A percentile compares a stretch with the other conserved stretches of the same genome.
Evolutionary conservation across 345 rosid species (phyloP).

Genomic region (Dipteronia sinensis): DNA sequence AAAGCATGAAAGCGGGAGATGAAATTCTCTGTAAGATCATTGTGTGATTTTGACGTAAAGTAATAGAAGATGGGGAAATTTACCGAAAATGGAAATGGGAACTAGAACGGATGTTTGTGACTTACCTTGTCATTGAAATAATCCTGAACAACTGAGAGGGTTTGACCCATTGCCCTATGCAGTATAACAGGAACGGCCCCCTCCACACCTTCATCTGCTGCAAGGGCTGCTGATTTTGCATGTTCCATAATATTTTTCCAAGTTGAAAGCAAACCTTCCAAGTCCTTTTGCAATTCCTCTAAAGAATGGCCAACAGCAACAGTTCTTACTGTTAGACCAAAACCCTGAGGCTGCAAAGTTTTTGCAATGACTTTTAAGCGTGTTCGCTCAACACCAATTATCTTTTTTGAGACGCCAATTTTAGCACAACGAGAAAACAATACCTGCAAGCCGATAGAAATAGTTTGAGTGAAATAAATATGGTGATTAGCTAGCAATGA

Average conservation of each 20-base stretch:
- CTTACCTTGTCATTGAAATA: constrained; percentile 80
- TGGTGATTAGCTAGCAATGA: not conserved
- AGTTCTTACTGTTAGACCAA: constrained; percentile 89
- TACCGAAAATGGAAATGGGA: constrained; percentile 7
- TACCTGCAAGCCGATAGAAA: constrained; percentile 49
- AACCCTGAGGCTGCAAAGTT: constrained; percentile 86
- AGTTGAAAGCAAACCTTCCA: constrained; percentile 78
- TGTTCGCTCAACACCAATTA: constrained; percentile 78
- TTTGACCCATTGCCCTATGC: constrained; percentile 97
- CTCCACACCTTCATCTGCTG: constrained; percentile 94
- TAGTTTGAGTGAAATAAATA: constrained; percentile 23
- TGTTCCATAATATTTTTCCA: constrained; percentile 88
- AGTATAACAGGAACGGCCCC: constrained; percentile 86
- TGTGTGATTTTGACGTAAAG: constrained; percentile 2
- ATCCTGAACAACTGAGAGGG: constrained; percentile 95
- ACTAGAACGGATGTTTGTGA: not conserved
- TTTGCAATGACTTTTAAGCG: constrained; percentile 89
- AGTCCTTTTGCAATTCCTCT: constrained; percentile 89
- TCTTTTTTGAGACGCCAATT: constrained; percentile 83
- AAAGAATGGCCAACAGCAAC: constrained; percentile 89
- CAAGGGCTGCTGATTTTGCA: constrained; percentile 93
- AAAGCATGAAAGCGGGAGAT: constrained; percentile 19
- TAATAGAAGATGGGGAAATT: constrained; percentile 1
- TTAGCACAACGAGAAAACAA: constrained; percentile 59
- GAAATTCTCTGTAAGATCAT: not conserved